Evolutionary conservation across 768 basidiomycete genomes (phyloP).

Genomic region (Stropharia rugosoannulata): DNA sequence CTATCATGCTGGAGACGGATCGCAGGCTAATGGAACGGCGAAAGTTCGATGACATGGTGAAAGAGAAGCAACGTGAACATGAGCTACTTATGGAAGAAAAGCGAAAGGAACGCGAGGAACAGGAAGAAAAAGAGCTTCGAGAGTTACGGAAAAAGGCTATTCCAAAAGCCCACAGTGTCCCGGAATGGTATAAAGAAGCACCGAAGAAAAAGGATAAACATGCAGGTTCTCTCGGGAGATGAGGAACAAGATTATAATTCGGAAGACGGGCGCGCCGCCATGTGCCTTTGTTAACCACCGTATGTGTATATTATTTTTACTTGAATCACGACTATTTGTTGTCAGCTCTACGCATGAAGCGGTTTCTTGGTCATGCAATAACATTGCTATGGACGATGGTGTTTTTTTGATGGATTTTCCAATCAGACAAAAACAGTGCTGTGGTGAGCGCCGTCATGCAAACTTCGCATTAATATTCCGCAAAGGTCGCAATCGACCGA

Average conservation of each 20-base stretch:
- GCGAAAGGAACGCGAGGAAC: conserved; percentile 44
- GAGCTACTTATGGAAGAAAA: conserved; percentile 46
- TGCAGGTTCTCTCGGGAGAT: conserved; percentile 6
- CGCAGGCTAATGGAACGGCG: conserved; percentile 59
- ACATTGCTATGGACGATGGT: too few relatives aligned
- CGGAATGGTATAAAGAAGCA: conserved; percentile 74
- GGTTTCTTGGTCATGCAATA: too few relatives aligned
- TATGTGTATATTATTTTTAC: conserved; percentile 11
- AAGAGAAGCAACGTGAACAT: conserved; percentile 55
- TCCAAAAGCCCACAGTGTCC: conserved; percentile 69
- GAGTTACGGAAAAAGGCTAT: conserved; percentile 64
- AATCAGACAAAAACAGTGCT: too few relatives aligned
- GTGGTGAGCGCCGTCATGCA: too few relatives aligned
- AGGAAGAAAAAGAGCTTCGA: conserved; percentile 59
- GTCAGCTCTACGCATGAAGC: too few relatives aligned
- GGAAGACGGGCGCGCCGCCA: neutral
- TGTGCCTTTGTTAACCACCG: conserved; percentile 1
- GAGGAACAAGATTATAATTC: conserved; percentile 1
- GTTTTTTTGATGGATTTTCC: too few relatives aligned
- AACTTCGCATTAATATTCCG: too few relatives aligned
- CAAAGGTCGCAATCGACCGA: too few relatives aligned
- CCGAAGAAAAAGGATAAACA: conserved; percentile 48
- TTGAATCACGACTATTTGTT: neutral
- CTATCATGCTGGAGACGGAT: conserved; percentile 52
- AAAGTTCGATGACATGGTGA: conserved; percentile 57